Conservation (phyloP, 2,329 filamentous ascomycete genomes). For the Colletotrichum sp. region DNA sequence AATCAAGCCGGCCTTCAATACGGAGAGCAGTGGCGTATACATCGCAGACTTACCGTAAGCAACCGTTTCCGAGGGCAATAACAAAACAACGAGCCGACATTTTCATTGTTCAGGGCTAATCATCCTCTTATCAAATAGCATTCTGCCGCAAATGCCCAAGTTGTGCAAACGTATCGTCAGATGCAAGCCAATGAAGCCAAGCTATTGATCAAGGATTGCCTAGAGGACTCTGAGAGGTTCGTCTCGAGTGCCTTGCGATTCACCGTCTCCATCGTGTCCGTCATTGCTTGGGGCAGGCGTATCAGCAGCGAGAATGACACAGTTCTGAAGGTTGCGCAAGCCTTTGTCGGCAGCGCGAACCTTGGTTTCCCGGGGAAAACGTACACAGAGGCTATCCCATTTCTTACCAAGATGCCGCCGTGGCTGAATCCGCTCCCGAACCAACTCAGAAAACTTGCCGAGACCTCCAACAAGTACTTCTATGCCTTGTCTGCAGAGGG, state of each 20-base stretch:
- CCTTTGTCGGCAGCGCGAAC: not conserved
- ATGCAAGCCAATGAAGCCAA: not conserved
- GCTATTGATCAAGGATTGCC: not conserved
- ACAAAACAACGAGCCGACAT: not conserved
- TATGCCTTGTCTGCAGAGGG: not conserved
- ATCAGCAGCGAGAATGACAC: not conserved
- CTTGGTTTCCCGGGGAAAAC: not conserved
- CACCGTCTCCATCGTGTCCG: not conserved
- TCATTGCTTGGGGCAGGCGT: not conserved
- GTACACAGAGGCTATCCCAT: not conserved
- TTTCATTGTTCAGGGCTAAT: not conserved
- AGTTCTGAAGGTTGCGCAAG: not conserved
- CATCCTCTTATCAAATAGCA: not conserved
- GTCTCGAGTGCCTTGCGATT: not conserved
- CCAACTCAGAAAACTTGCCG: not conserved
- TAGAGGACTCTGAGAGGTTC: not conserved
- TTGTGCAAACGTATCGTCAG: not conserved
- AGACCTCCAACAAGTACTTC: not conserved
- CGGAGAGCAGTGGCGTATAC: not conserved
- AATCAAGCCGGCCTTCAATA: not conserved
- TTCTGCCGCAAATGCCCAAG: not conserved
- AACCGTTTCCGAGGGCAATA: not conserved
- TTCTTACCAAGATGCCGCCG: not conserved
- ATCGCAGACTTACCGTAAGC: not conserved
- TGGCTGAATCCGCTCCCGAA: not conserved